Base-by-base conservation (phyloP, 2,329 filamentous ascomycete species). In the Paraphaeosphaeria sporulosa region DNA sequence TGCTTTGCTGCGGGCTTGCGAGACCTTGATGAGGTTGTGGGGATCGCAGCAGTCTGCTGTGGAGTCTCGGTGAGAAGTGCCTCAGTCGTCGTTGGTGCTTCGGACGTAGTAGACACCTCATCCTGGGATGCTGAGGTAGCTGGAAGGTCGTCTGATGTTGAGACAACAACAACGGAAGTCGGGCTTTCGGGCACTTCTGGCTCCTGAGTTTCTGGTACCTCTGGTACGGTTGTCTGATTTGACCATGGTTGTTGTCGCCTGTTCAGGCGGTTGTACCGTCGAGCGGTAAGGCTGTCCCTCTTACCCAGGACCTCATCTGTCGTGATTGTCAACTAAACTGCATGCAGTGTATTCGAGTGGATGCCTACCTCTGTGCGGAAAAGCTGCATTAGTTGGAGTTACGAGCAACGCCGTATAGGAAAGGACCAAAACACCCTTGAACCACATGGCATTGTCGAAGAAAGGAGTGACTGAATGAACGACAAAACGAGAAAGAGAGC, bases 381-480 rank as follows among this genome's bases (percentile, higher is more conserved):
- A 57, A 25, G 59, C 58, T 65, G 67, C 65, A 67, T 66, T 64
- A 63, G 57, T 62, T 70, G 64, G 62, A 63, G 54, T 57, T 66
- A 70, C 61, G 64, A 70, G 58, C 46, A 67, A 64, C 48, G 59
- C 61, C 56, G 65, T 65, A 50, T 65, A 68, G 66, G 64, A 63
- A 55, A 71, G 61, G 49, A 66, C 63, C 59, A 73, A 62, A 63
- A 67, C 60, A 58, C 60, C 64, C 67, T 70, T 74, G 69, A 73
- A 68, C 74, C 68, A 75, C 76, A 78, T 78, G 55, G 75, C 74
- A 77, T 75, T 64, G 57, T 73, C 68, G 69, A 66, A 66, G 57
- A 72, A 74, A 71, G 58, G 68, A 71, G 56, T 62, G 69, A 66
- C 64, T 57, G 60, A 56, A 61, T 64, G 63, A 62, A 61, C 62